Base-by-base conservation (phyloP, 306 rosid species). In the Vigna radiata region DNA sequence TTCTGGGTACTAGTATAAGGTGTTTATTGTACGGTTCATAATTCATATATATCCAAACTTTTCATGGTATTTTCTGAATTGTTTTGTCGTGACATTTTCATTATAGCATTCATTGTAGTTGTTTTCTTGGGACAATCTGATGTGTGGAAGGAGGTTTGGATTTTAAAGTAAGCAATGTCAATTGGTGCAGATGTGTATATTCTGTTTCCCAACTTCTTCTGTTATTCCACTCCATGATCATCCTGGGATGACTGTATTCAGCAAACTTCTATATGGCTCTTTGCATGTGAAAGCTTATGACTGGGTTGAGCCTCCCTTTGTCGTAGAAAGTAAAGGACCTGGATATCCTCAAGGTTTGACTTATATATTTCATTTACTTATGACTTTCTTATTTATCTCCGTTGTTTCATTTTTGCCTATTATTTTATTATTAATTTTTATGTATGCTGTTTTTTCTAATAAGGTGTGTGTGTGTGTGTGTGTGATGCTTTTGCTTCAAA, bases 221-320 rank as follows among this genome's bases (percentile, higher is more conserved):
- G 88, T 86, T 79, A 90, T 95, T 83, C 97, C 97, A 48, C 97
- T 95, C 18, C 98, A 95, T 62, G 98, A 90, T 83, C 98, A 92
- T 83, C 98, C 98, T n/a, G 89, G 87, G 83, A 95, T 95, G 98
- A 92, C 96, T 70, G 97, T 95, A 77, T 90, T 89, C 75, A 95
- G 97, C 89, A 95, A 95, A 89, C 77, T 92, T 87, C 92, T 95
- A 23, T 95, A 89, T 72, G 98, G 98, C 71, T 94, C 97, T 82
- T 81, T 94, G 89, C 96, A 90, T 76, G 96, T 94, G 77, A 94
- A 91, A 91, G 96, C 93, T 78, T 94, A 94, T 82, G 96, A 94
- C 68, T 94, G 98, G 98, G 92, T 94, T 41, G 98, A 92, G 79
- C 96, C 97, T 76, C 87, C 96, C 73, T 74, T 76, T 85, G 73